These are phyloP conservation scores for Grigorovia humatica DNA, from an alignment of 805 yeast species.

Conservation along the genomic window DNA sequence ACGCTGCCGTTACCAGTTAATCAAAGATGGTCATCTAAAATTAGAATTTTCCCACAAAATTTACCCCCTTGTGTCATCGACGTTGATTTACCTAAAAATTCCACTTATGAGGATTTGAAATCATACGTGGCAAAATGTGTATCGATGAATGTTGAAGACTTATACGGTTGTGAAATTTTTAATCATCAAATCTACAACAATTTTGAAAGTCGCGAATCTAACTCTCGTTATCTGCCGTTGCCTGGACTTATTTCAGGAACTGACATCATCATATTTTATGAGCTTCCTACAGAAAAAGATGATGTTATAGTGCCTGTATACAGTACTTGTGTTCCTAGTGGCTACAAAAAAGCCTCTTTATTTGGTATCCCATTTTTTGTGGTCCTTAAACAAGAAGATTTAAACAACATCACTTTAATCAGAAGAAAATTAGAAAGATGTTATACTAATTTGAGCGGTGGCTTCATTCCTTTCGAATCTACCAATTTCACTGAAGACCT, in stretches of 20 bases:
- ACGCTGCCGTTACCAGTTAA: slow-evolving; percentile 81
- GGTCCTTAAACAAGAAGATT: slow-evolving; percentile 42
- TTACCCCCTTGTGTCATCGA: slow-evolving; percentile 45
- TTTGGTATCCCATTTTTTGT: slow-evolving; percentile 77
- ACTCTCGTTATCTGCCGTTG: slow-evolving; percentile 45
- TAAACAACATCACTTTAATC: slow-evolving; percentile 46
- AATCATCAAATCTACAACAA: slow-evolving; percentile 58
- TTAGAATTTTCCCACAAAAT: slow-evolving; percentile 51
- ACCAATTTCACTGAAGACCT: slow-evolving; percentile 4
- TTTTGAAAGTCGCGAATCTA: slow-evolving; percentile 51
- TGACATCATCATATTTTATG: slow-evolving; percentile 63
- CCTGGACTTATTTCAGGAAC: slow-evolving; percentile 51
- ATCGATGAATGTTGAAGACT: slow-evolving; percentile 25
- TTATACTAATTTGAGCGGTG: slow-evolving; percentile 40
- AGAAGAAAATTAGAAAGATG: slow-evolving; percentile 44
- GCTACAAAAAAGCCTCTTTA: slow-evolving; percentile 33
- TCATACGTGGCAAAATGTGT: slow-evolving; percentile 45
- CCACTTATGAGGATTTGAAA: slow-evolving; percentile 55
- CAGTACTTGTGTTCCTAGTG: slow-evolving; percentile 34
- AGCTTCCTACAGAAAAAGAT: slow-evolving; percentile 32
- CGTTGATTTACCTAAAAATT: slow-evolving; percentile 59
- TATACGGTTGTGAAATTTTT: slow-evolving; percentile 54
- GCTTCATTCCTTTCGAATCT: slow-evolving; percentile 22
- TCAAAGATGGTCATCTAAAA: slow-evolving; percentile 57
- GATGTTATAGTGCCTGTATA: slow-evolving; percentile 54